Evolutionary conservation across 768 basidiomycete species (phyloP).

Genomic region (Amanita phalloides): DNA sequence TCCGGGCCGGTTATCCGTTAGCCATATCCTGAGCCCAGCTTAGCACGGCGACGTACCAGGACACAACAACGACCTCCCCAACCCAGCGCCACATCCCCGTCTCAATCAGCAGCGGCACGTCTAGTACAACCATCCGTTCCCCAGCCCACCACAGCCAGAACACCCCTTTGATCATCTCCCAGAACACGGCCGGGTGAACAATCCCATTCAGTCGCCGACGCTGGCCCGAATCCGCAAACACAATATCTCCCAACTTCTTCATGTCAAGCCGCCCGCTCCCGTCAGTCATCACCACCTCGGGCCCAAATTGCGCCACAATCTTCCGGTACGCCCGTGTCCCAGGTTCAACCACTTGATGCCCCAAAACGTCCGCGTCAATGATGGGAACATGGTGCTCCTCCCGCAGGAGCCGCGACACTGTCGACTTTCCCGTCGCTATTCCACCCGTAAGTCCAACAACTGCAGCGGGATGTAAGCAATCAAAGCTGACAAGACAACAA

Average conservation of each 20-base stretch:
- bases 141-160: slow-evolving; percentile 68
- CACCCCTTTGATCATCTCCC: slow-evolving; percentile 63
- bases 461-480: slow-evolving; percentile 16
- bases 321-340: slow-evolving; percentile 62
- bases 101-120: slow-evolving; percentile 90
- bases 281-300: slow-evolving; percentile 49
- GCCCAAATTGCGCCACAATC: slow-evolving; percentile 66
- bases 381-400: slow-evolving; percentile 56
- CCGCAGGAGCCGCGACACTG: slow-evolving; percentile 69
- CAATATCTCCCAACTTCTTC: slow-evolving; percentile 69
- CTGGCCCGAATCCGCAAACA: slow-evolving; percentile 71
- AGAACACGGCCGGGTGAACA: slow-evolving; percentile 84
- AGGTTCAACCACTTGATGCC: slow-evolving; percentile 77
- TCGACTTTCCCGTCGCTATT: slow-evolving; percentile 94
- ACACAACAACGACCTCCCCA: slow-evolving; percentile 79
- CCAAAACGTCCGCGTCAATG: slow-evolving; percentile 87
- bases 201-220: slow-evolving; percentile 72
- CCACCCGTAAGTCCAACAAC: slow-evolving; percentile 95
- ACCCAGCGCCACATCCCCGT: slow-evolving; percentile 78
- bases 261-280: slow-evolving; percentile 62
- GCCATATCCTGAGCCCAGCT: too few relatives aligned
- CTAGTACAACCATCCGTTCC: slow-evolving; percentile 70
- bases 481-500: too few relatives aligned
- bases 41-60: slow-evolving; percentile 49
- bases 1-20: too few relatives aligned